Conservation (phyloP, 2,329 filamentous ascomycete genomes). For the Diaporthe batatas region DNA sequence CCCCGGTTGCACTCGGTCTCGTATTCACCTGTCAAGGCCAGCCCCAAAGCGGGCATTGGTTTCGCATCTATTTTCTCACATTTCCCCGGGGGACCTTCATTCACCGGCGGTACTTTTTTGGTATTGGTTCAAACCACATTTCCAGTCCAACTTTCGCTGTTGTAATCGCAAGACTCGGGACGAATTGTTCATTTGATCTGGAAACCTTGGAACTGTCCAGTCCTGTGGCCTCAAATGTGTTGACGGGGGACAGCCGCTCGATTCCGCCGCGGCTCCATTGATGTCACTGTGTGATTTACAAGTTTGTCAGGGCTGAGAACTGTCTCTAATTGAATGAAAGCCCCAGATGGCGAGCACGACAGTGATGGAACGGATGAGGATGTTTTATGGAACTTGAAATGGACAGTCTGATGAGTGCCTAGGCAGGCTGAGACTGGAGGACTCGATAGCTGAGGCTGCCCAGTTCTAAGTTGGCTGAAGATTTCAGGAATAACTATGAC, state of each 20-base stretch:
- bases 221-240: background rate
- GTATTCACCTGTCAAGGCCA: no score
- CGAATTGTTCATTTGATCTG: background rate
- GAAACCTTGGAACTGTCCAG: background rate
- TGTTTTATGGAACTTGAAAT: background rate
- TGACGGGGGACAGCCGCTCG: background rate
- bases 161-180: background rate
- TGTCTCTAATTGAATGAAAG: background rate
- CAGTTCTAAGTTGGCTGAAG: background rate
- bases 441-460: background rate
- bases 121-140: background rate
- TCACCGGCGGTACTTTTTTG: background rate
- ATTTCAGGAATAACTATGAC: background rate
- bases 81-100: background rate
- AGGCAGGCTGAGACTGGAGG: background rate
- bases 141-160: background rate
- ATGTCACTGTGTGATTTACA: constrained; percentile 4
- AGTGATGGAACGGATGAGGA: background rate
- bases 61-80: background rate
- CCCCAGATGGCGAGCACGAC: background rate
- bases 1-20: constrained; percentile 8
- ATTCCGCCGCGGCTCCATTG: constrained; percentile 6
- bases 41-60: no score
- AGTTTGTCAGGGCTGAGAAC: background rate
- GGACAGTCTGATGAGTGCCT: background rate